Percentiles rank a stretch among this genome's conserved stretches.
phyloP scores from a whole-genome alignment of 345 rosid genomes.

The Eucalyptus marginata region DNA sequence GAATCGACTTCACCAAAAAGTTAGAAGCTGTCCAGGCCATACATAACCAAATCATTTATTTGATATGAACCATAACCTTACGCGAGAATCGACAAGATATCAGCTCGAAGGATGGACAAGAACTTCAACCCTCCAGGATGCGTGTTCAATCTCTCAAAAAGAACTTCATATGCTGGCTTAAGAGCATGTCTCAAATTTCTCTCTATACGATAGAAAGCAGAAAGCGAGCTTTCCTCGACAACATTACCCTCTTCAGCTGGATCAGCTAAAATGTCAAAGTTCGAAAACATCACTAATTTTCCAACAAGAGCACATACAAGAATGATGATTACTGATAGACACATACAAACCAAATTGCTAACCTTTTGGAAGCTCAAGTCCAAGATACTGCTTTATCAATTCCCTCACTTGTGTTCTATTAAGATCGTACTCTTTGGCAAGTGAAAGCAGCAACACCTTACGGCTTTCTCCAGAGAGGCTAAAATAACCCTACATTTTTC shows the following conservation, averaged over 20 bases:
- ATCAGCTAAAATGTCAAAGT: constrained; percentile 17
- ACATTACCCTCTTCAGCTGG: constrained; percentile 12
- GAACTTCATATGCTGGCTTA: constrained; percentile 63
- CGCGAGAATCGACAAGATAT: constrained; percentile 58
- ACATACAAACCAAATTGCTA: not conserved
- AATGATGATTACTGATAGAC: not conserved
- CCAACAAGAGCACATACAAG: not conserved
- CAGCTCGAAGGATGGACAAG: constrained; percentile 68
- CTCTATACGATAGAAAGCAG: constrained; percentile 73
- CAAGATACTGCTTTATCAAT: constrained; percentile 78
- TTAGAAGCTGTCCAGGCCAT: not conserved
- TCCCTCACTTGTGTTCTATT: constrained; percentile 55
- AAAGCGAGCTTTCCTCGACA: constrained; percentile 36
- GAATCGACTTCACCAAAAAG: not conserved
- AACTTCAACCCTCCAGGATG: constrained; percentile 83
- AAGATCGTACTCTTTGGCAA: constrained; percentile 83
- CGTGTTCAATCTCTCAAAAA: constrained; percentile 79
- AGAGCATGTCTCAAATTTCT: constrained; percentile 72
- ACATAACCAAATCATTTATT: not conserved
- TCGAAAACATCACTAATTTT: not conserved
- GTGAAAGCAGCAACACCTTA: constrained; percentile 32
- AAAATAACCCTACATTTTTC: constrained; percentile 49
- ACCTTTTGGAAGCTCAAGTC: constrained; percentile 48
- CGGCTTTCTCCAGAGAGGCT: constrained; percentile 55
- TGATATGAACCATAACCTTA: constrained; percentile 27